Percentiles rank a stretch among this genome's conserved stretches.
Conservation (phyloP, 805 yeast genomes). For the Myxozyma geophila region DNA sequence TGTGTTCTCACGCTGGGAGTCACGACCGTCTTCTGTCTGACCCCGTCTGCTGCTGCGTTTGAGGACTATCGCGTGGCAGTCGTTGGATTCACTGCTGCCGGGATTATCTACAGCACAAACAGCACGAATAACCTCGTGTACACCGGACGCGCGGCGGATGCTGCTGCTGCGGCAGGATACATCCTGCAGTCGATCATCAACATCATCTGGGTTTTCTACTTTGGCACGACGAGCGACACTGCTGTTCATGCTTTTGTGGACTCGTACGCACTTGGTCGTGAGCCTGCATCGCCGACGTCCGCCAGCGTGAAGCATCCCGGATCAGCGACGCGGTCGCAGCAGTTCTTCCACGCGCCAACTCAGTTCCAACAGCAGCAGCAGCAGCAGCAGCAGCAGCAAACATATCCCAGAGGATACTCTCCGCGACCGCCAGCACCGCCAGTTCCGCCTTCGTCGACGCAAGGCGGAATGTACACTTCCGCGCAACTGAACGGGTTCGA, state of each 20-base stretch:
- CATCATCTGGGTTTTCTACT: conserved; percentile 78
- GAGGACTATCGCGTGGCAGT: conserved; percentile 65
- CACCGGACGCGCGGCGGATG: conserved; percentile 62
- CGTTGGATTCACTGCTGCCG: conserved; percentile 64
- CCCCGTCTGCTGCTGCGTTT: conserved; percentile 56
- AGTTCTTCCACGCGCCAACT: too few species aligned
- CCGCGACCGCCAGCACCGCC: conserved; percentile 8
- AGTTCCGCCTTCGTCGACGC: background rate
- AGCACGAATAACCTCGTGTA: conserved; percentile 81
- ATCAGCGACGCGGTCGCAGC: background rate
- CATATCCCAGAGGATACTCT: conserved; percentile 3
- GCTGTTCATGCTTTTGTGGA: conserved; percentile 84
- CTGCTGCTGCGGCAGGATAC: conserved; percentile 93
- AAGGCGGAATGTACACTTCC: conserved; percentile 42
- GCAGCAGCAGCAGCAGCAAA: background rate
- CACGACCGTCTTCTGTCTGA: conserved; percentile 52
- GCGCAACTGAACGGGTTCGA: conserved; percentile 51
- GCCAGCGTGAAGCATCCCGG: background rate
- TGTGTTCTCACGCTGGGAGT: conserved; percentile 60
- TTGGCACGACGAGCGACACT: conserved; percentile 89
- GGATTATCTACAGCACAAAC: conserved; percentile 83
- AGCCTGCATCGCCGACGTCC: background rate
- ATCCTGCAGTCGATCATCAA: conserved; percentile 81
- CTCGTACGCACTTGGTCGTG: conserved; percentile 54
- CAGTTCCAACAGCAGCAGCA: background rate